Percentiles rank a stretch among this genome's conserved stretches.
Conservation (phyloP, 2,329 filamentous ascomycete species). For the Tolypocladium ophioglossoides region DNA sequence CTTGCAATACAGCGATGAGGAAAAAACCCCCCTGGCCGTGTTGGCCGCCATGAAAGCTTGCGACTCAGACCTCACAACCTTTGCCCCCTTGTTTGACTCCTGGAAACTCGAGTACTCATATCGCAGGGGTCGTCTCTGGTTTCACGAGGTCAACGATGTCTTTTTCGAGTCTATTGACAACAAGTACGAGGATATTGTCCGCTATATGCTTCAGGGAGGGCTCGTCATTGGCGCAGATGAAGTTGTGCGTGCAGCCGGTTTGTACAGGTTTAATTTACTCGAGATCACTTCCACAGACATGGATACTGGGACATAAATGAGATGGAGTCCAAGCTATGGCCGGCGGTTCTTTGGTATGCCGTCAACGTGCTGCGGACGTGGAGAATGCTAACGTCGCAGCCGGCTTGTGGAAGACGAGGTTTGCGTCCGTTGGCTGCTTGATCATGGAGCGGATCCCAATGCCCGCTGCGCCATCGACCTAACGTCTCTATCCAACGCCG, state of each 20-base stretch:
- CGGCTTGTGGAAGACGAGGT: no score
- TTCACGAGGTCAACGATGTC: background rate
- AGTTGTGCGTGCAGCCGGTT: background rate
- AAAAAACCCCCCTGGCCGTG: background rate
- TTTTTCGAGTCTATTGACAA: background rate
- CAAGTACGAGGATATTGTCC: background rate
- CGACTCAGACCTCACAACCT: background rate
- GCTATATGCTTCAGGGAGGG: background rate
- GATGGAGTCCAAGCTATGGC: no score
- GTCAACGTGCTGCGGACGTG: no score
- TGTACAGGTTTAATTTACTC: background rate
- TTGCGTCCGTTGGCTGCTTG: no score
- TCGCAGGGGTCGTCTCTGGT: background rate
- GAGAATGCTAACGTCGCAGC: no score
- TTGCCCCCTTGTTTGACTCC: background rate
- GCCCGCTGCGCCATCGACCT: background rate
- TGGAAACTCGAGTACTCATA: background rate
- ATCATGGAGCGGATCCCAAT: background rate
- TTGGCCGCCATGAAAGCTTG: background rate
- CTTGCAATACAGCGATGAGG: background rate
- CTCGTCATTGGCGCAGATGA: background rate
- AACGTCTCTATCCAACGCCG: background rate
- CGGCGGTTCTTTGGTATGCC: no score
- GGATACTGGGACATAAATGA: no score
- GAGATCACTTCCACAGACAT: no score